Conservation (phyloP, 805 yeast genomes). For the Grigorovia yakushimaensis region DNA sequence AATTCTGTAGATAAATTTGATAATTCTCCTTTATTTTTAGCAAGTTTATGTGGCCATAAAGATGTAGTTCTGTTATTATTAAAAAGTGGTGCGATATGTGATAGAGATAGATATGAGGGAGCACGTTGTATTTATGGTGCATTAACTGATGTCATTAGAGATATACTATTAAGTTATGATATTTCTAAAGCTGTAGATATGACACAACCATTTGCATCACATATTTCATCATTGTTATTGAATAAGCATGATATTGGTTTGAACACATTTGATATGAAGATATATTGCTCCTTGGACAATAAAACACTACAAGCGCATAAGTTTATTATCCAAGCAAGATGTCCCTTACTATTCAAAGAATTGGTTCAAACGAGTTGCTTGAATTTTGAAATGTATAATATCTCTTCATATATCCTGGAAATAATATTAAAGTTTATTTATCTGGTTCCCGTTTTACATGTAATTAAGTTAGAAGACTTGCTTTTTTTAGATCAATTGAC, state of each 20-base stretch:
- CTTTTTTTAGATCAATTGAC: conserved; percentile 28
- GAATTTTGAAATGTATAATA: not conserved
- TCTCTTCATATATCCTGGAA: conserved; percentile 10
- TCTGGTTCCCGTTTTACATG: conserved; percentile 33
- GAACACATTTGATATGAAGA: conserved; percentile 6
- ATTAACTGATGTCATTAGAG: conserved; percentile 53
- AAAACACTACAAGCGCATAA: conserved; percentile 28
- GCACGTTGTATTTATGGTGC: conserved; percentile 75
- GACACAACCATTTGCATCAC: conserved; percentile 64
- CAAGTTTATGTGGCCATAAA: conserved; percentile 68
- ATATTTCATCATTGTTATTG: conserved; percentile 38
- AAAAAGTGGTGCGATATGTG: conserved; percentile 64
- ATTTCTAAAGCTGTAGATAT: conserved; percentile 59
- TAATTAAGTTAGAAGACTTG: conserved; percentile 25
- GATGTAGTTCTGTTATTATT: conserved; percentile 51
- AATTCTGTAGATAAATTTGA: conserved; percentile 58
- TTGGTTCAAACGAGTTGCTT: conserved; percentile 7
- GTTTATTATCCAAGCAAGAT: conserved; percentile 34
- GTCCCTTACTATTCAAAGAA: conserved; percentile 23
- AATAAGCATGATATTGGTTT: conserved; percentile 10
- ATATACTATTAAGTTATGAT: conserved; percentile 48
- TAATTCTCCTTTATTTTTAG: conserved; percentile 63
- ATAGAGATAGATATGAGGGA: conserved; percentile 74
- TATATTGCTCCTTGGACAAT: not conserved
- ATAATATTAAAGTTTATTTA: conserved; percentile 28